These are phyloP conservation scores for Piper betle DNA, from an alignment of 164 flowering plant species.

Conservation along the genomic window DNA sequence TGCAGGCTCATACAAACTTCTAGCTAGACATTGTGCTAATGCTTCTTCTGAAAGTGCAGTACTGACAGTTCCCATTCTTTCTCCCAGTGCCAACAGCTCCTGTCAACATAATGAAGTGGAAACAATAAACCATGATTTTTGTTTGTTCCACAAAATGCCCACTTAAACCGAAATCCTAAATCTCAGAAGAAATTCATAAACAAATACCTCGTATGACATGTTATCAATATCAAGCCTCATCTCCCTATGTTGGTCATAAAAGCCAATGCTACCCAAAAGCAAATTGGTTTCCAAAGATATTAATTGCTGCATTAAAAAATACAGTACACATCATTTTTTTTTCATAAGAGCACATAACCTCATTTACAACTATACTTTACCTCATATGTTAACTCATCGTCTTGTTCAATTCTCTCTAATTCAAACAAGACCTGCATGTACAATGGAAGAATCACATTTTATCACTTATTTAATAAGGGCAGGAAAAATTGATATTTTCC, in stretches of 20 bases:
- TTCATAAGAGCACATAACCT: neutral
- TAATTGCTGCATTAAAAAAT: slow-evolving; percentile 42
- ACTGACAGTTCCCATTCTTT: slow-evolving; percentile 90
- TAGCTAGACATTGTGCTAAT: slow-evolving; percentile 45
- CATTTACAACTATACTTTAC: slow-evolving; percentile 24
- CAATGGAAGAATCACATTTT: neutral
- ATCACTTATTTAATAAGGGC: neutral
- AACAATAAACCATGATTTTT: neutral
- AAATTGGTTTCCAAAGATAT: slow-evolving; percentile 65
- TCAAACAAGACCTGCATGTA: slow-evolving; percentile 60
- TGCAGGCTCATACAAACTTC: slow-evolving; percentile 26
- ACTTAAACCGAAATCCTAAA: neutral
- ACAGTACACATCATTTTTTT: neutral
- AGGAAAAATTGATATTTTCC: neutral
- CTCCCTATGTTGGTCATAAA: slow-evolving; percentile 84
- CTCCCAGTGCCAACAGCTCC: slow-evolving; percentile 91
- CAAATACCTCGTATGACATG: slow-evolving; percentile 95
- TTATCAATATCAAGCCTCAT: slow-evolving; percentile 96
- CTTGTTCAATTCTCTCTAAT: slow-evolving; percentile 81
- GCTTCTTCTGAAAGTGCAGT: slow-evolving; percentile 80
- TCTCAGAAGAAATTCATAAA: neutral
- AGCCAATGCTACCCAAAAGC: slow-evolving; percentile 48
- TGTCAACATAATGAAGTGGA: slow-evolving; percentile 9
- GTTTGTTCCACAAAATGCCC: neutral
- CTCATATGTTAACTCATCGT: slow-evolving; percentile 76